Evolutionary conservation across 805 yeast genomes (phyloP).

Genomic region (Novakomyces olei): DNA sequence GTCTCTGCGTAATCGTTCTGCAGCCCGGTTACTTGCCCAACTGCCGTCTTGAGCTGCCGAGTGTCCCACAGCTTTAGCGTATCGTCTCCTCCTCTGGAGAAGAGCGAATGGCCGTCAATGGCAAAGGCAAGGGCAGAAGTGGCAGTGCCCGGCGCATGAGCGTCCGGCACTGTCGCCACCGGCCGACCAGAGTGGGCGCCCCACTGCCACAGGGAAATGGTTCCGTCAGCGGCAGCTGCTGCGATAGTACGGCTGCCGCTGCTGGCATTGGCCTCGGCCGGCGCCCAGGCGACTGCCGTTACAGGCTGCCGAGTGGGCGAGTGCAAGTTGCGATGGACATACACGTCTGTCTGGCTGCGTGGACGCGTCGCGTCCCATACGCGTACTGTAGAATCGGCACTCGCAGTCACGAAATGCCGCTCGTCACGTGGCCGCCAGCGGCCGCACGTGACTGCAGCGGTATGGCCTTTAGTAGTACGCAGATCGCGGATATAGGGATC

Average conservation of each 20-base stretch:
- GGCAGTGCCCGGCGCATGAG: constrained; percentile 10
- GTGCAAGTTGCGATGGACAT: constrained; percentile 11
- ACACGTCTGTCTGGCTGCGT: constrained; percentile 13
- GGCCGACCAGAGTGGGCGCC: constrained; percentile 14
- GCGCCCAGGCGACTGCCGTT: constrained; percentile 7
- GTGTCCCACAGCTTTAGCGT: constrained; percentile 16
- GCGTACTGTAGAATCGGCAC: constrained; percentile 16
- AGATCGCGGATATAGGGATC: constrained; percentile 18
- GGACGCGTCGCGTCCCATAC: constrained; percentile 15
- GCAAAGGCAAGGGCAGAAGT: constrained; percentile 8
- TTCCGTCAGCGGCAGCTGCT: constrained; percentile 11
- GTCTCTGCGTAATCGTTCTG: constrained; percentile 8
- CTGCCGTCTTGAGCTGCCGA: constrained; percentile 11
- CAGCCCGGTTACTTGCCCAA: constrained; percentile 9
- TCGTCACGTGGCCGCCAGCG: constrained; percentile 13
- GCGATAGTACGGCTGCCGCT: too few species aligned
- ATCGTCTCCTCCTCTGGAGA: constrained; percentile 11
- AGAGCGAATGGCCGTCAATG: constrained; percentile 8
- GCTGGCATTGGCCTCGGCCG: constrained; percentile 9
- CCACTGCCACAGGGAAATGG: constrained; percentile 12
- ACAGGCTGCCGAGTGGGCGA: constrained; percentile 7
- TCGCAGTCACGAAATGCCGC: constrained; percentile 13
- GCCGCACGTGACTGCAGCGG: constrained; percentile 14
- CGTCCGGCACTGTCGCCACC: constrained; percentile 7
- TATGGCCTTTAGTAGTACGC: constrained; percentile 18